Evolutionary conservation across 2,329 filamentous ascomycete genomes (phyloP), one percentile per base, ranked within the genome.

Genomic region (Fusarium dimerum): DNA sequence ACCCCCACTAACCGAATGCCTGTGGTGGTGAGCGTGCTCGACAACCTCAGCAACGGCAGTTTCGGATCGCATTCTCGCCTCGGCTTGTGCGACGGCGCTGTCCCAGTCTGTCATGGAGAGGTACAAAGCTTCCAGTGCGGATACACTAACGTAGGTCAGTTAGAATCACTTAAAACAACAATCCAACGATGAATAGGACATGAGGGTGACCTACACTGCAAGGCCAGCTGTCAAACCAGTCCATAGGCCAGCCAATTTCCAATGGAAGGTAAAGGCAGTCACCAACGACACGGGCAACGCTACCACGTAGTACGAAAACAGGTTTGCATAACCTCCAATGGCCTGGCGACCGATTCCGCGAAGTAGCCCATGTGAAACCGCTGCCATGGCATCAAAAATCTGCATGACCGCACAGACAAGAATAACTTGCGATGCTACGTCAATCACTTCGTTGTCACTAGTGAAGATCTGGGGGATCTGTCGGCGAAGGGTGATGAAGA

Each of bases 351-450:
- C 92, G 9, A 96, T 81, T 6, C 92, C 92, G 26, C 92, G 82
- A 15, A 97, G 78, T 29, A 96, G 79, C 26, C 92, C 92, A 63
- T 93, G 92, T 45, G 89, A 90, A 40, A 86, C 86, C 2, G 88
- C 83, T 0, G 89, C 85, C 15, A 95, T 68, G 1, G 88, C 85
- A 69, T 97, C 92, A 61, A 94, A 92, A n/a, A 96, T 80, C 67
- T 96, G 90, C 78, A 96, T 94, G 0, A 89, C 80, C 0, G 91
- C 91, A 50, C 88, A 89, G 1, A 96, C 74, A 0, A 91, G 90
- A 13, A 96, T 78, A 1, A 90, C 82, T 1, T 73, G 70, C 0
- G 89, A 80, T 9, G 88, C 86, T 18, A 90, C 74, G 4, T 72
- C 74, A 51, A 88, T 79, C 41, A 92, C 88, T 43, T 86, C 83